Evolutionary conservation across 2,329 filamentous ascomycete species (phyloP).

Genomic region (Xylaria sp.): DNA sequence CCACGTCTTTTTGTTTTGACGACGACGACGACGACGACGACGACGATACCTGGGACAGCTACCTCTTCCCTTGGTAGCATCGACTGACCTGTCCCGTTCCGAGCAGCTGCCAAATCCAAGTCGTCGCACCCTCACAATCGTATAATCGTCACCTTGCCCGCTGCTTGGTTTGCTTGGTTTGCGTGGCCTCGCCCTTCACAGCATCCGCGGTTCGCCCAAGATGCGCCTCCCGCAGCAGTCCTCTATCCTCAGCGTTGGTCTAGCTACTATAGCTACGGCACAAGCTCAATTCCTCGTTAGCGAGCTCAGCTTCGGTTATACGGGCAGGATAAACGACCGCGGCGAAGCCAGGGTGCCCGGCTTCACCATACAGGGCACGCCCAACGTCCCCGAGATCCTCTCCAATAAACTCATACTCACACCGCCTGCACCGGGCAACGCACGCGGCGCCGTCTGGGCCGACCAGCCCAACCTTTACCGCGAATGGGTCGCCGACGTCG

Average conservation of each 20-base stretch:
- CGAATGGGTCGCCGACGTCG: constrained; percentile 85
- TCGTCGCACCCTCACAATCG: background rate
- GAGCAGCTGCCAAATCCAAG: constrained; percentile 3
- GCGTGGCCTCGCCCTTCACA: constrained; percentile 25
- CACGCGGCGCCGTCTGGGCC: constrained; percentile 85
- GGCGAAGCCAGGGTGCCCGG: constrained; percentile 63
- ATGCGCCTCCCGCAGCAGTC: constrained; percentile 57
- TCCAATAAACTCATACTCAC: constrained; percentile 95
- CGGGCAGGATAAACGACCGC: constrained; percentile 74
- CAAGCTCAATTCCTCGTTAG: constrained; percentile 75
- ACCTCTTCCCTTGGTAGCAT: no score
- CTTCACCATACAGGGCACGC: constrained; percentile 66
- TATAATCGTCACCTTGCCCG: constrained; percentile 20
- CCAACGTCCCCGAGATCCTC: constrained; percentile 70
- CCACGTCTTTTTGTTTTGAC: no score
- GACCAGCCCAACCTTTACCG: constrained; percentile 69
- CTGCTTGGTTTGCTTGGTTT: constrained; percentile 28
- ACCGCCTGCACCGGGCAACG: constrained; percentile 85
- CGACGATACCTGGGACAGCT: no score
- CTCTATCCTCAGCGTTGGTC: constrained; percentile 55
- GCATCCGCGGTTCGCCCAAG: constrained; percentile 44
- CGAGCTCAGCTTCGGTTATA: constrained; percentile 81
- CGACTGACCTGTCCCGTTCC: no score
- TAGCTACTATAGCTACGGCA: constrained; percentile 58
- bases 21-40: no score